A percentile compares a stretch with the other conserved stretches of the same genome.
phyloP scores from a whole-genome alignment of 1,139 yeast species.

The Suhomyces bolitotheri region DNA sequence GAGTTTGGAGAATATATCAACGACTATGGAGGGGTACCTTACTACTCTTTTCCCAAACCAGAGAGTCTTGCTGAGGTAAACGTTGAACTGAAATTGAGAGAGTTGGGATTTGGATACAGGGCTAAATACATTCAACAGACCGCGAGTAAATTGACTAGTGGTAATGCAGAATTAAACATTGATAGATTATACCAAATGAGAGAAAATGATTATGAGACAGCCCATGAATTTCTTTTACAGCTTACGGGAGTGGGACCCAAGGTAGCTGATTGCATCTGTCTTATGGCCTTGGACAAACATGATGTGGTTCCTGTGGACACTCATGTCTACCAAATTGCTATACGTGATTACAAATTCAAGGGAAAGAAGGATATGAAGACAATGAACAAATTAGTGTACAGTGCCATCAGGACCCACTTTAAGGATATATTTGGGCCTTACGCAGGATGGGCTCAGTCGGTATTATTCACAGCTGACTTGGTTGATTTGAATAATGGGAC shows the following conservation, averaged over 20 bases:
- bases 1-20: constrained; percentile 69
- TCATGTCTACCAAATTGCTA: constrained; percentile 91
- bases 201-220: constrained; percentile 48
- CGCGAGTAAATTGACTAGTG: constrained; percentile 46
- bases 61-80: constrained; percentile 37
- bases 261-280: constrained; percentile 88
- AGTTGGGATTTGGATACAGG: constrained; percentile 84
- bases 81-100: constrained; percentile 49
- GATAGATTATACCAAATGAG: constrained; percentile 42
- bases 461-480: constrained; percentile 83
- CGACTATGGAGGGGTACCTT: constrained; percentile 54
- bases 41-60: constrained; percentile 77
- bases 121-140: constrained; percentile 86
- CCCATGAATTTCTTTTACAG: constrained; percentile 63
- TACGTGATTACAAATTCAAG: constrained; percentile 70
- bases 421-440: constrained; percentile 77
- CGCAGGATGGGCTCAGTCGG: constrained; percentile 99
- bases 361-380: constrained; percentile 49
- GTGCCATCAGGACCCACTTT: constrained; percentile 61
- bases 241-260: constrained; percentile 95
- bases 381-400: constrained; percentile 60
- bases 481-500: constrained; percentile 59
- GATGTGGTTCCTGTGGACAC: constrained; percentile 95
- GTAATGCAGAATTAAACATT: constrained; percentile 36
- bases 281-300: constrained; percentile 89